phyloP scores from a whole-genome alignment of 352 stramenopile species.

The Chrysophaeum taylorii region DNA sequence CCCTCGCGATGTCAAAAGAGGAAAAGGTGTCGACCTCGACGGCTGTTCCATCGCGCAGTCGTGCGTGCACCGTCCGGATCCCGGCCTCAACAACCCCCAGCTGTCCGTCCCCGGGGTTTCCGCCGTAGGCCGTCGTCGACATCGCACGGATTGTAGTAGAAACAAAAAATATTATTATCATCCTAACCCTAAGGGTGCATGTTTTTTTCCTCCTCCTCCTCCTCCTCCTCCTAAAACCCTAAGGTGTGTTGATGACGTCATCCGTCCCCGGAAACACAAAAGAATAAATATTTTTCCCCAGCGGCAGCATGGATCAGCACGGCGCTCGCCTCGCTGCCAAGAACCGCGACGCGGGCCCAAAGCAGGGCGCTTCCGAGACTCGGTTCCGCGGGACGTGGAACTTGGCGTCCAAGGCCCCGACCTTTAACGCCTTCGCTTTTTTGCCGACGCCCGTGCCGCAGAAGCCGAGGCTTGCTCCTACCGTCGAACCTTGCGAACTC shows the following conservation, averaged over 20 bases:
- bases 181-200: too few relatives aligned
- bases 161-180: too few relatives aligned
- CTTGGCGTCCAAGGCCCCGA: neutral
- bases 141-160: too few relatives aligned
- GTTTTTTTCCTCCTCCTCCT: too few relatives aligned
- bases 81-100: slow-evolving; percentile 21
- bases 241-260: too few relatives aligned
- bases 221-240: too few relatives aligned
- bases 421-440: neutral
- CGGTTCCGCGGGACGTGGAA: neutral
- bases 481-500: neutral
- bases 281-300: too few relatives aligned
- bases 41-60: slow-evolving; percentile 25
- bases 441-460: neutral
- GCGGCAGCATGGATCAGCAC: too few relatives aligned
- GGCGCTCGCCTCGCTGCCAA: neutral
- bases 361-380: neutral
- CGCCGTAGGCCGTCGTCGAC: slow-evolving; percentile 37
- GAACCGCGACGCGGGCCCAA: neutral
- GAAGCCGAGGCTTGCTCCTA: neutral
- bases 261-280: too few relatives aligned
- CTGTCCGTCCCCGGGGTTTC: slow-evolving; percentile 30
- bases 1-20: slow-evolving; percentile 31
- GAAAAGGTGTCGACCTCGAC: slow-evolving; percentile 38
- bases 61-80: slow-evolving; percentile 28